These are phyloP conservation scores for Hyaloperonospora brassicae DNA, from an alignment of 352 stramenopile species.

Conservation along the genomic window DNA sequence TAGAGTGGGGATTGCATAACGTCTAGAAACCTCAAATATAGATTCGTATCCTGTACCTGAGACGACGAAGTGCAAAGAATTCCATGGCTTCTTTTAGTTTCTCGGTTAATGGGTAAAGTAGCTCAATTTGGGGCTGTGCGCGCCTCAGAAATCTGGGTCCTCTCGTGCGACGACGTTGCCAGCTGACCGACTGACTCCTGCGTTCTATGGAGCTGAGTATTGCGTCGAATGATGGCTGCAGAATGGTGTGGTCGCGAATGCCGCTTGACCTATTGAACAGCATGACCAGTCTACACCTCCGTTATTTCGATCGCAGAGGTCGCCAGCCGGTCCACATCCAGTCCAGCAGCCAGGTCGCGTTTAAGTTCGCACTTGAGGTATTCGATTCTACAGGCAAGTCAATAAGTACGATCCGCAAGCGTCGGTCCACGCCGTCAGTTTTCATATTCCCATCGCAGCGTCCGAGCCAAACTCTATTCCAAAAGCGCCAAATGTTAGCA, in stretches of 20 bases:
- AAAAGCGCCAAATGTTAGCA: conserved; percentile 26
- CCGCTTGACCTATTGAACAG: neutral
- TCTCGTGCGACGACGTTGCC: too few relatives aligned
- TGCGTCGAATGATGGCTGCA: neutral
- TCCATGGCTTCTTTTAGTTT: too few relatives aligned
- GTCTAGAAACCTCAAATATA: too few relatives aligned
- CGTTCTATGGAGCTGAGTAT: neutral
- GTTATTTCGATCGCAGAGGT: neutral
- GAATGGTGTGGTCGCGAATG: neutral
- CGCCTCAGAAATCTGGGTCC: too few relatives aligned
- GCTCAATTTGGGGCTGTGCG: too few relatives aligned
- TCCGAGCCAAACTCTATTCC: conserved; percentile 9
- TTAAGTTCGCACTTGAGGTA: conserved; percentile 21
- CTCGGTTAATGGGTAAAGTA: too few relatives aligned
- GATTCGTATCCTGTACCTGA: too few relatives aligned
- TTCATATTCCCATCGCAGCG: conserved; percentile 26
- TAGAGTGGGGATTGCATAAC: too few relatives aligned
- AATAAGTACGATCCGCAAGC: conserved; percentile 22
- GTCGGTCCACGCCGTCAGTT: conserved; percentile 20
- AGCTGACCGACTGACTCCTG: too few relatives aligned
- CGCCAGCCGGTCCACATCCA: neutral
- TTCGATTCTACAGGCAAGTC: conserved; percentile 3
- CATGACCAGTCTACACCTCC: neutral
- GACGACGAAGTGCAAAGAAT: too few relatives aligned
- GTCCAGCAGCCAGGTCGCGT: neutral